Conservation (phyloP, 345 rosid species). For the Viola odorata region DNA sequence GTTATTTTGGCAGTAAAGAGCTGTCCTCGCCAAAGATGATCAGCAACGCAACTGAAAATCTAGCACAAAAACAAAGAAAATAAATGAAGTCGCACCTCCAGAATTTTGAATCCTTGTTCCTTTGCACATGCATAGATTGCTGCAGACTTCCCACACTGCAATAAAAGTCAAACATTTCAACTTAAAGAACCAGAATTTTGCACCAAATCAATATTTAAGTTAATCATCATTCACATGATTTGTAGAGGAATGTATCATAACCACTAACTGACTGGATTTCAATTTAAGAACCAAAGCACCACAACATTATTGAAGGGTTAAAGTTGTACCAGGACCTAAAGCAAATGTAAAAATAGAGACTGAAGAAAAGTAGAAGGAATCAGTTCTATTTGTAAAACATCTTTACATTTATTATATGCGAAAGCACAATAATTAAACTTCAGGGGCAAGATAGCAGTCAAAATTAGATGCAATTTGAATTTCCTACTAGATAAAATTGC, state of each 20-base stretch:
- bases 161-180: slow-evolving; percentile 1
- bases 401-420: too few species aligned
- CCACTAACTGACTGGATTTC: neutral
- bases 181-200: slow-evolving; percentile 10
- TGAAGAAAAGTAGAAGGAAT: neutral
- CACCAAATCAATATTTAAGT: neutral
- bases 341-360: neutral
- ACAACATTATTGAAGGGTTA: neutral
- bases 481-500: too few species aligned
- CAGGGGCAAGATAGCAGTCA: too few species aligned
- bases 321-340: neutral
- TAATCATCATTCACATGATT: neutral
- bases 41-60: too few species aligned
- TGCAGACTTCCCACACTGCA: slow-evolving; percentile 96
- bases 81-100: slow-evolving; percentile 53
- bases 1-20: too few species aligned
- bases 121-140: slow-evolving; percentile 88
- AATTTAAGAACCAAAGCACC: too few species aligned
- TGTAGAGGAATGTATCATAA: too few species aligned
- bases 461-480: neutral
- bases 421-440: too few species aligned
- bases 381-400: too few species aligned
- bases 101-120: slow-evolving; percentile 81
- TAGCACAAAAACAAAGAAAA: too few species aligned
- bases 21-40: too few species aligned